phyloP scores from a whole-genome alignment of 345 rosid genomes.

The Pelargonium nanum region DNA sequence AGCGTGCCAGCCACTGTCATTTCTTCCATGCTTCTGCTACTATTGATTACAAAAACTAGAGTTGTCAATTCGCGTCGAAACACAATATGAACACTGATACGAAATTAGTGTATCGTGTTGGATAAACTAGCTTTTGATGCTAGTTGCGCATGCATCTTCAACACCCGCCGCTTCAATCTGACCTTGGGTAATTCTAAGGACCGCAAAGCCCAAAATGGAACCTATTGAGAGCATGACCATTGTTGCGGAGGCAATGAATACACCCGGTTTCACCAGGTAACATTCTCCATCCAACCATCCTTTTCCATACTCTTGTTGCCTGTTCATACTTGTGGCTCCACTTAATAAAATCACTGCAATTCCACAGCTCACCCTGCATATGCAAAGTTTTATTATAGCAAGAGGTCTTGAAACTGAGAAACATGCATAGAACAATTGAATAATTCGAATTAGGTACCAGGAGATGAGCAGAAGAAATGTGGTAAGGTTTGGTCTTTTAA shows the following conservation, averaged over 20 bases:
- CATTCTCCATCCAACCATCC: constrained; percentile 76
- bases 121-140: not conserved
- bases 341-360: constrained; percentile 34
- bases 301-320: constrained; percentile 44
- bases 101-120: no score
- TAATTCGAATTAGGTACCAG: constrained; percentile 30
- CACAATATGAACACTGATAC: no score
- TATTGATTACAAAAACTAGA: no score
- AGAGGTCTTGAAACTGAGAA: not conserved
- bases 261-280: constrained; percentile 52
- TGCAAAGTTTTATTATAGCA: not conserved
- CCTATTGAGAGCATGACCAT: constrained; percentile 29
- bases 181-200: not conserved
- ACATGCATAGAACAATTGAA: not conserved
- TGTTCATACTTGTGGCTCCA: constrained; percentile 63
- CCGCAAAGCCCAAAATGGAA: constrained; percentile 28
- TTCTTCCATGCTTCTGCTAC: no score
- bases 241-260: constrained; percentile 41
- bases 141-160: not conserved
- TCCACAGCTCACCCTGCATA: constrained; percentile 54
- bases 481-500: constrained; percentile 15
- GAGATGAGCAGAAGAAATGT: constrained; percentile 37
- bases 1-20: no score
- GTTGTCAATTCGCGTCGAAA: no score
- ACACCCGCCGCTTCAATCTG: not conserved